These are phyloP conservation scores for Nakaseomyces sp. DNA, from an alignment of 1,139 yeast species.

Conservation along the genomic window DNA sequence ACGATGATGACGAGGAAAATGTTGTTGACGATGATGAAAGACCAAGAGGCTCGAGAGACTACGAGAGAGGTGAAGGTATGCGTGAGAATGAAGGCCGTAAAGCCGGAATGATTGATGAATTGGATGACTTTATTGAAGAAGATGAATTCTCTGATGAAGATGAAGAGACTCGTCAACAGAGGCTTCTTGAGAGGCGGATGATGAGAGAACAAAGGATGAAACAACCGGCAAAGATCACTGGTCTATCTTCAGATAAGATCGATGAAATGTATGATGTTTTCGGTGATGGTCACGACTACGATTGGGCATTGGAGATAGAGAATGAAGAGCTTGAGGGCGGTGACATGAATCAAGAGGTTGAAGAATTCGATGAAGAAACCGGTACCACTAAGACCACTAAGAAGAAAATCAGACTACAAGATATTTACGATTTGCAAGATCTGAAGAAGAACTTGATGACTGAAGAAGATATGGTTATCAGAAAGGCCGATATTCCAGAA, in stretches of 20 bases:
- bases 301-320: slow-evolving; percentile 94
- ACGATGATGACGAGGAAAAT: slow-evolving; percentile 49
- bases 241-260: slow-evolving; percentile 83
- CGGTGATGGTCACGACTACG: slow-evolving; percentile 96
- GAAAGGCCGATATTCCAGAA: slow-evolving; percentile 87
- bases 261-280: slow-evolving; percentile 91
- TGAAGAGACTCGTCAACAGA: slow-evolving; percentile 44
- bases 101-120: slow-evolving; percentile 52
- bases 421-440: slow-evolving; percentile 92
- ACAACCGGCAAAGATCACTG: slow-evolving; percentile 54
- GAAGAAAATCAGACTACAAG: slow-evolving; percentile 61
- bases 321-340: slow-evolving; percentile 45
- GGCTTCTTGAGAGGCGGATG: slow-evolving; percentile 32
- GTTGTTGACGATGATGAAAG: slow-evolving; percentile 32
- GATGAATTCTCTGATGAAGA: slow-evolving; percentile 94
- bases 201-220: slow-evolving; percentile 33
- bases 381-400: slow-evolving; percentile 36
- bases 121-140: slow-evolving; percentile 95
- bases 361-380: slow-evolving; percentile 39
- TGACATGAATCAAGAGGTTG: slow-evolving; percentile 34
- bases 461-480: slow-evolving; percentile 80
- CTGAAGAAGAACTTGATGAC: slow-evolving; percentile 84
- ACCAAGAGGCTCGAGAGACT: slow-evolving; percentile 3
- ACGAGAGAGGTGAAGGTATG: slow-evolving; percentile 8
- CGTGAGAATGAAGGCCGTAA: slow-evolving; percentile 17